Conservation (phyloP, 768 basidiomycete species). For the Piloderma croceum region DNA sequence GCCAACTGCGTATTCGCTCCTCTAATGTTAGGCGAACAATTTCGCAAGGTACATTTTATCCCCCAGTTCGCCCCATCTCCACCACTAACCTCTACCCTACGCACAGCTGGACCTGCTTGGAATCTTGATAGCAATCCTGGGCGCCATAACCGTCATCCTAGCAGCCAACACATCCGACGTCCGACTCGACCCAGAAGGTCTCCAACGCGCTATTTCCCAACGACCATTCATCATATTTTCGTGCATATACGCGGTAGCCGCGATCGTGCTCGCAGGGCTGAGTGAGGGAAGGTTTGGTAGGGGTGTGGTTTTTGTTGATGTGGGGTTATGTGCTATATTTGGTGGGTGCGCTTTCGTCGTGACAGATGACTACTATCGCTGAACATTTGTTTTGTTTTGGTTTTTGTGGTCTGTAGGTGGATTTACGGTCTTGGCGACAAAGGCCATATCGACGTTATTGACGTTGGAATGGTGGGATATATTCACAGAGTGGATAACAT, state of each 20-base stretch:
- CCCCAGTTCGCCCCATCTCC: no score
- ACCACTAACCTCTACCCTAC: conserved; percentile 12
- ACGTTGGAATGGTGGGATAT: conserved; percentile 73
- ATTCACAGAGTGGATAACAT: conserved; percentile 77
- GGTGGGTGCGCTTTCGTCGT: conserved; percentile 35
- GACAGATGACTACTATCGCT: conserved; percentile 1
- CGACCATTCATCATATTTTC: conserved; percentile 74
- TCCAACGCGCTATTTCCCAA: conserved; percentile 66
- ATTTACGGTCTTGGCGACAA: conserved; percentile 91
- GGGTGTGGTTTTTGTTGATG: conserved; percentile 74
- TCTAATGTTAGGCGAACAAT: conserved; percentile 72
- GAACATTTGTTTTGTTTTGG: not conserved
- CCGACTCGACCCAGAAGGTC: conserved; percentile 58
- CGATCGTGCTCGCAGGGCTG: conserved; percentile 48
- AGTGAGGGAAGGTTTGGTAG: conserved; percentile 62
- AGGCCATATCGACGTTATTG: conserved; percentile 83
- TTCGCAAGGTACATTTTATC: conserved; percentile 55
- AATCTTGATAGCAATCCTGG: conserved; percentile 74
- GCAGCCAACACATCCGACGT: conserved; percentile 68
- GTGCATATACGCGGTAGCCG: conserved; percentile 51
- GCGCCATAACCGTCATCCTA: conserved; percentile 90
- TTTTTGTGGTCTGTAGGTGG: conserved; percentile 51
- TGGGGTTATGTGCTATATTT: conserved; percentile 83
- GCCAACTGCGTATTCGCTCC: conserved; percentile 96
- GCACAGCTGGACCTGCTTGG: conserved; percentile 71